Conservation (phyloP, 1,284 basidiomycete species). For the Garcileccinum viscosum region DNA sequence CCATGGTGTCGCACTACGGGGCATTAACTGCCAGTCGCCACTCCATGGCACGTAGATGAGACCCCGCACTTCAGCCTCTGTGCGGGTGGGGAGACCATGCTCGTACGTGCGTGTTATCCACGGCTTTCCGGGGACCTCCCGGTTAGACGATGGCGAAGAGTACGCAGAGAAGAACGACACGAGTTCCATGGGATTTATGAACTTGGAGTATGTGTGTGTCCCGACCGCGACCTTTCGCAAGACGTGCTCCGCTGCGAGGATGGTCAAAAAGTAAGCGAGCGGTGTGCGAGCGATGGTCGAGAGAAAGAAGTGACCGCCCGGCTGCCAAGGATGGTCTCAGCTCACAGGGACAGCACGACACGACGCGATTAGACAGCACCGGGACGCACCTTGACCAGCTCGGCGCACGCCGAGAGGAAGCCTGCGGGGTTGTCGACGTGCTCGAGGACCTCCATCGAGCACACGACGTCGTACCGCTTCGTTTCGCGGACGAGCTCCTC, state of each 20-base stretch:
- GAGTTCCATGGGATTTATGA: slow-evolving; percentile 89
- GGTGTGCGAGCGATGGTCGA: slow-evolving; percentile 97
- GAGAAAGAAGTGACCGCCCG: slow-evolving; percentile 93
- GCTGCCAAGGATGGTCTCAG: slow-evolving; percentile 51
- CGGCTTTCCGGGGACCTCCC: slow-evolving; percentile 34
- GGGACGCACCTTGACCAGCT: slow-evolving; percentile 81
- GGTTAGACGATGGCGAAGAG: slow-evolving; percentile 46
- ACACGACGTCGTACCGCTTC: slow-evolving; percentile 88
- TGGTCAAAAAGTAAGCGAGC: slow-evolving; percentile 88
- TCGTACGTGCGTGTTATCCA: slow-evolving; percentile 52
- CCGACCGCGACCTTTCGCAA: slow-evolving; percentile 85
- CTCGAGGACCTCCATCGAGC: slow-evolving; percentile 98
- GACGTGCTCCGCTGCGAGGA: slow-evolving; percentile 88
- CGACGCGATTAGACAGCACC: not conserved
- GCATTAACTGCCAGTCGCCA: slow-evolving; percentile 75
- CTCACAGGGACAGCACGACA: not conserved
- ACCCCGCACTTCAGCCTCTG: slow-evolving; percentile 82
- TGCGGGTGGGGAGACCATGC: slow-evolving; percentile 57
- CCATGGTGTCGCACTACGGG: slow-evolving; percentile 59
- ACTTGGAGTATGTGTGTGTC: slow-evolving; percentile 94
- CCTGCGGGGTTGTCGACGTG: slow-evolving; percentile 92
- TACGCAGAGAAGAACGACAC: slow-evolving; percentile 78
- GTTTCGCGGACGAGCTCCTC: slow-evolving; percentile 72
- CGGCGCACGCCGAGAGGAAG: slow-evolving; percentile 83
- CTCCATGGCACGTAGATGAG: slow-evolving; percentile 83